These are phyloP conservation scores for Xerocomellus dryophilus DNA, from an alignment of 768 basidiomycete genomes.

Conservation along the genomic window DNA sequence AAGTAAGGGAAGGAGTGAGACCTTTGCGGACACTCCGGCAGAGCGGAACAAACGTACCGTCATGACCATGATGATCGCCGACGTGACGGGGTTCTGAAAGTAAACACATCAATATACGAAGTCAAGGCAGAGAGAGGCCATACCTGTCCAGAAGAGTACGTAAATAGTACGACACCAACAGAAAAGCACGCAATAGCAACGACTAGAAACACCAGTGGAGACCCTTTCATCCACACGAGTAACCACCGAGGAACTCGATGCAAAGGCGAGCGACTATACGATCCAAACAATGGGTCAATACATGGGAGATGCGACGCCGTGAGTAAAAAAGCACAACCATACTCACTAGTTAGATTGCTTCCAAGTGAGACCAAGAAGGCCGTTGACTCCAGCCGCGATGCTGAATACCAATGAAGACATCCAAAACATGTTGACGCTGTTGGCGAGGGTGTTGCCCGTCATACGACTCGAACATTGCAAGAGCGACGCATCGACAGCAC, in stretches of 20 bases:
- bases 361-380: slow-evolving; percentile 50
- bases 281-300: not conserved
- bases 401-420: slow-evolving; percentile 52
- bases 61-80: slow-evolving; percentile 67
- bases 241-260: slow-evolving; percentile 57
- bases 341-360: slow-evolving; percentile 53
- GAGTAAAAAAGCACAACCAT: not conserved
- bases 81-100: slow-evolving; percentile 53
- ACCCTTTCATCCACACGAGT: slow-evolving; percentile 78
- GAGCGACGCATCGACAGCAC: slow-evolving; percentile 48
- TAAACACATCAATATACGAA: not conserved
- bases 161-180: slow-evolving; percentile 69
- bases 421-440: slow-evolving; percentile 50
- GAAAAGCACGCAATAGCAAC: slow-evolving; percentile 81
- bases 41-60: slow-evolving; percentile 37
- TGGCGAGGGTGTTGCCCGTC: slow-evolving; percentile 31
- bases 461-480: slow-evolving; percentile 40
- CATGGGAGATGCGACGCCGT: not conserved
- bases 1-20: not conserved
- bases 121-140: slow-evolving; percentile 3
- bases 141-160: slow-evolving; percentile 71
- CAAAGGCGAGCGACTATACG: slow-evolving; percentile 43
- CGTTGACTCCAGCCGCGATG: slow-evolving; percentile 51
- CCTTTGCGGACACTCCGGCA: not conserved
- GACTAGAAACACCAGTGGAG: slow-evolving; percentile 78